phyloP scores from a whole-genome alignment of 1,284 basidiomycete species.

The Leccinum ponderosum region DNA sequence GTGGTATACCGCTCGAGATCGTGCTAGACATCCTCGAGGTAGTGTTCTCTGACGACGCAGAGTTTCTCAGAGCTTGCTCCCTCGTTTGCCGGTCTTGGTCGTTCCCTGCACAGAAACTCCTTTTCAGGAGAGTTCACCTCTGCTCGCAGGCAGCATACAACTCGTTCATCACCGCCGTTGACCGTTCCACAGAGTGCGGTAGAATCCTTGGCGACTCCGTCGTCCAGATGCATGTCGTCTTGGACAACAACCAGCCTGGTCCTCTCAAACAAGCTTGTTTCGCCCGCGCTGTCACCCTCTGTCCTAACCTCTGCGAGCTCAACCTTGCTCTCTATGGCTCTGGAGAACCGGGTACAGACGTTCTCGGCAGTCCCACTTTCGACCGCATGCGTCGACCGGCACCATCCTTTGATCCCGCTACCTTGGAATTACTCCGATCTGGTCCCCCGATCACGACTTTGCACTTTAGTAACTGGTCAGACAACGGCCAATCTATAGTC shows the following conservation, averaged over 20 bases:
- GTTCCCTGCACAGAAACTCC: slow-evolving; percentile 55
- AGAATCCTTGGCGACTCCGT: slow-evolving; percentile 53
- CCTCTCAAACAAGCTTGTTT: slow-evolving; percentile 56
- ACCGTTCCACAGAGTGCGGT: slow-evolving; percentile 46
- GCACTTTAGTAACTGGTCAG: slow-evolving; percentile 69
- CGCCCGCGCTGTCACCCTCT: slow-evolving; percentile 54
- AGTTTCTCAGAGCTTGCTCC: slow-evolving; percentile 51
- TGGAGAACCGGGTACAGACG: slow-evolving; percentile 46
- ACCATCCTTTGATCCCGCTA: slow-evolving; percentile 55
- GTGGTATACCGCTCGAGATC: slow-evolving; percentile 58
- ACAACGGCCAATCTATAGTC: slow-evolving; percentile 53
- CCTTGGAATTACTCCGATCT: slow-evolving; percentile 50
- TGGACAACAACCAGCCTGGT: slow-evolving; percentile 68
- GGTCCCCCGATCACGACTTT: slow-evolving; percentile 58
- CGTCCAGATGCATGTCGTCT: slow-evolving; percentile 48
- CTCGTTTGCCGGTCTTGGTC: slow-evolving; percentile 70
- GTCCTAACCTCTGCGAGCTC: slow-evolving; percentile 58
- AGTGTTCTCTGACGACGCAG: slow-evolving; percentile 43
- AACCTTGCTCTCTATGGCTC: slow-evolving; percentile 60
- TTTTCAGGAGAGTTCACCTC: slow-evolving; percentile 59
- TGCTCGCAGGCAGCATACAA: slow-evolving; percentile 51
- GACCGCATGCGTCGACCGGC: slow-evolving; percentile 51
- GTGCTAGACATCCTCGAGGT: slow-evolving; percentile 61
- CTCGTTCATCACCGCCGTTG: slow-evolving; percentile 53
- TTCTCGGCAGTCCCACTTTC: slow-evolving; percentile 46